phyloP scores from a whole-genome alignment of 1,139 yeast species.

The Zygosaccharomyces pseudobailii region DNA sequence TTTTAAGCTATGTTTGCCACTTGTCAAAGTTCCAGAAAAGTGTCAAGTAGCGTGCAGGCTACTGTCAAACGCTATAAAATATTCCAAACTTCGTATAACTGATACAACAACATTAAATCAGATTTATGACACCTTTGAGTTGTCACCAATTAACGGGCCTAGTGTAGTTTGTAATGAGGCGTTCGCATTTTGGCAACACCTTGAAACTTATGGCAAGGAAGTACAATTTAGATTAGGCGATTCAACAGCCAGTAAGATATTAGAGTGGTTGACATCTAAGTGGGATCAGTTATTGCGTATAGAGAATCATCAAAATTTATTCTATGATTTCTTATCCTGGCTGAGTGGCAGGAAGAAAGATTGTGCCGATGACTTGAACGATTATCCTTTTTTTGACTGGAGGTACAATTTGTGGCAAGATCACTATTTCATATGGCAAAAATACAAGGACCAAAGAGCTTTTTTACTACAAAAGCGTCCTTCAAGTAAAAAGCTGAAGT shows the following conservation, averaged over 20 bases:
- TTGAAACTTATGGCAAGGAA: slow-evolving; percentile 38
- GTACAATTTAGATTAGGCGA: slow-evolving; percentile 30
- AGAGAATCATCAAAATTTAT: slow-evolving; percentile 19
- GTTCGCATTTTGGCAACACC: slow-evolving; percentile 49
- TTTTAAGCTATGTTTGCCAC: slow-evolving; percentile 44
- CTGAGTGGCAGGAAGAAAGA: slow-evolving; percentile 31
- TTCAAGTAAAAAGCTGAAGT: not conserved
- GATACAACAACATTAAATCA: slow-evolving; percentile 43
- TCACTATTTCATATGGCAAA: slow-evolving; percentile 3
- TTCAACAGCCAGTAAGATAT: slow-evolving; percentile 30
- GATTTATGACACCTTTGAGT: slow-evolving; percentile 46
- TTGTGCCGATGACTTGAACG: not conserved
- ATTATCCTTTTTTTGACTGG: not conserved
- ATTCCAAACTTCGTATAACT: slow-evolving; percentile 19
- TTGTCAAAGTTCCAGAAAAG: slow-evolving; percentile 37
- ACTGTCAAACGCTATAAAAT: slow-evolving; percentile 25
- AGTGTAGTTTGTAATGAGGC: slow-evolving; percentile 42
- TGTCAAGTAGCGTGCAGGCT: slow-evolving; percentile 35
- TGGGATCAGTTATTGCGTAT: slow-evolving; percentile 33
- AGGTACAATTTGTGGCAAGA: slow-evolving; percentile 2
- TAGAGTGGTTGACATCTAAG: slow-evolving; percentile 48
- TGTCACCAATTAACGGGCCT: slow-evolving; percentile 61
- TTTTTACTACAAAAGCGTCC: slow-evolving; percentile 1
- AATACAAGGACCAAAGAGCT: slow-evolving; percentile 1
- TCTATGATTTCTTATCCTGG: slow-evolving; percentile 45